Percentiles rank a stretch among this genome's conserved stretches.
Conservation (phyloP, 768 basidiomycete genomes). For the Inosperma sp. region DNA sequence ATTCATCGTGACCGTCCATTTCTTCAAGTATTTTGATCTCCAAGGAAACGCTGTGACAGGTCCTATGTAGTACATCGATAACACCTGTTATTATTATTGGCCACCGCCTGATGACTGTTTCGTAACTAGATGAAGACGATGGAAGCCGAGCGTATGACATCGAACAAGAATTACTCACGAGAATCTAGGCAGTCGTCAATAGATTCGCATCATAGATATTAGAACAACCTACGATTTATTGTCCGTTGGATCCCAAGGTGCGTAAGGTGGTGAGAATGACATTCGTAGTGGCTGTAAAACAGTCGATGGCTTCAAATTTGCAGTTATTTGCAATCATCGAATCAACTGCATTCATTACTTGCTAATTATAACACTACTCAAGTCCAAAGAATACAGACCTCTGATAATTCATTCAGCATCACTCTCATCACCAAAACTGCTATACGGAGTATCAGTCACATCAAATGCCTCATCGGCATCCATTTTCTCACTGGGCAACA, state of each 20-base stretch:
- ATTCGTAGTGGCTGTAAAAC: no score
- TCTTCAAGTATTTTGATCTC: constrained; percentile 32
- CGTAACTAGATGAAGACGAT: constrained; percentile 46
- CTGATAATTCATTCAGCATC: no score
- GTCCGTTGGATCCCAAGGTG: constrained; percentile 74
- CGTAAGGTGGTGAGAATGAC: constrained; percentile 43
- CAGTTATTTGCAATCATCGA: no score
- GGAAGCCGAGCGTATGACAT: background rate
- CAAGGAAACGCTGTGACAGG: constrained; percentile 59
- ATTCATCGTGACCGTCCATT: constrained; percentile 11
- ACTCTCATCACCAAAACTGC: background rate
- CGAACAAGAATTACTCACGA: constrained; percentile 37
- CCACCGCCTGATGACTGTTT: constrained; percentile 77
- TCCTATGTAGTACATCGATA: constrained; percentile 69
- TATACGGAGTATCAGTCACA: background rate
- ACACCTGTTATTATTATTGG: constrained; percentile 78
- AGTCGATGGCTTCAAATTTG: no score
- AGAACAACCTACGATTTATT: constrained; percentile 46
- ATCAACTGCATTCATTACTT: no score
- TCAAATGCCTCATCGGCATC: background rate
- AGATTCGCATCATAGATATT: background rate
- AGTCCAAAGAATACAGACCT: no score
- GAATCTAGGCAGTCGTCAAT: constrained; percentile 42
- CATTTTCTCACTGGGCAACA: background rate
- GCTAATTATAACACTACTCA: no score